Conservation (phyloP, 371 early-diverging fungal species). For the Mortierella polycephala region DNA sequence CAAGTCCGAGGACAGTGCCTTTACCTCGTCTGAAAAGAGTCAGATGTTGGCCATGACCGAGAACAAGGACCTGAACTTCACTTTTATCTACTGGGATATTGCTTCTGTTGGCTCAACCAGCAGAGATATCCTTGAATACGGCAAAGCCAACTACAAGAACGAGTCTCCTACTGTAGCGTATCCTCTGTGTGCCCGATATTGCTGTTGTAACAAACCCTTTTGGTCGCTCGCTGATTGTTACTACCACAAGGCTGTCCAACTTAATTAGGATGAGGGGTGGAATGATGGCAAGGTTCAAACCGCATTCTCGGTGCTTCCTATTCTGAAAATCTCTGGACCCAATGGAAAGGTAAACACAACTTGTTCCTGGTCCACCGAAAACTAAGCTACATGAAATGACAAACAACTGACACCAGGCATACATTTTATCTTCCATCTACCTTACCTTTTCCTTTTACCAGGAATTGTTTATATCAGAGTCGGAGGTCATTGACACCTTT, state of each 20-base stretch:
- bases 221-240: too few relatives aligned
- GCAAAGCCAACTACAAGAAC: conserved; percentile 10
- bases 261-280: conserved; percentile 16
- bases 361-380: background rate
- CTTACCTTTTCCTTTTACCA: background rate
- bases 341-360: conserved; percentile 11
- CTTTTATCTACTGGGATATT: conserved; percentile 18
- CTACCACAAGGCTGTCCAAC: too few relatives aligned
- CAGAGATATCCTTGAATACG: conserved; percentile 22
- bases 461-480: conserved; percentile 24
- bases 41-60: conserved; percentile 8
- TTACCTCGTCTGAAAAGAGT: conserved; percentile 9
- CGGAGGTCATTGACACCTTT: conserved; percentile 31
- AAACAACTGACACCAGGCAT: background rate
- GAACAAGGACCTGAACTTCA: conserved; percentile 23
- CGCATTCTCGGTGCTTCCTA: conserved; percentile 24
- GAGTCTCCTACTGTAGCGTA: background rate
- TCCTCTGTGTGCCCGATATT: too few relatives aligned
- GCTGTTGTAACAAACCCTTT: too few relatives aligned
- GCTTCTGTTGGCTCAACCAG: conserved; percentile 21
- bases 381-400: background rate
- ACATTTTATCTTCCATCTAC: background rate
- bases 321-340: conserved; percentile 17
- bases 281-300: conserved; percentile 8
- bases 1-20: conserved; percentile 2